These are phyloP conservation scores for Plasmodium gonderi DNA, from an alignment of 169 alveolate species.

Conservation along the genomic window DNA sequence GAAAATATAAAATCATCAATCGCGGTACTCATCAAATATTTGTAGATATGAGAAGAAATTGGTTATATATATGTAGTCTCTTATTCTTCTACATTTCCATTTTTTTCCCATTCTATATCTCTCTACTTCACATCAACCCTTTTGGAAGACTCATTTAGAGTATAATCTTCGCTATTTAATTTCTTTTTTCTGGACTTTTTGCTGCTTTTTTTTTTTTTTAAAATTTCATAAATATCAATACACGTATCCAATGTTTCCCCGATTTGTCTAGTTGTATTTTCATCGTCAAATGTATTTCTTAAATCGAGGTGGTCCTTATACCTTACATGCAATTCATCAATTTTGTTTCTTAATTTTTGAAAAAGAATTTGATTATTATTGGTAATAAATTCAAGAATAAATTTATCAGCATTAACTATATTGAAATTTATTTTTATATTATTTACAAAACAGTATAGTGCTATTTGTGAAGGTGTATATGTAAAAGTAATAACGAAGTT, in stretches of 20 bases:
- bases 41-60: neutral
- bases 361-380: constrained; percentile 68
- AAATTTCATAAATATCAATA: constrained; percentile 22
- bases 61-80: neutral
- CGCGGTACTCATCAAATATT: neutral
- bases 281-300: constrained; percentile 67
- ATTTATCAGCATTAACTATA: constrained; percentile 54
- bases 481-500: constrained; percentile 30
- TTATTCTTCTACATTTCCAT: neutral
- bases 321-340: constrained; percentile 28
- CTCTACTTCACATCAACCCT: constrained; percentile 21
- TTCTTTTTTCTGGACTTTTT: constrained; percentile 16
- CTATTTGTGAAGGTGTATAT: constrained; percentile 64
- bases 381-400: constrained; percentile 53
- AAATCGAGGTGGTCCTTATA: constrained; percentile 51
- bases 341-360: constrained; percentile 62
- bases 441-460: constrained; percentile 54
- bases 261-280: constrained; percentile 58
- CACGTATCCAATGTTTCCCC: constrained; percentile 69
- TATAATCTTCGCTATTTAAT: constrained; percentile 8
- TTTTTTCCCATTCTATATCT: neutral
- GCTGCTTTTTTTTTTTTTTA: constrained; percentile 17
- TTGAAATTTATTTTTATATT: constrained; percentile 58
- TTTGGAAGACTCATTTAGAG: constrained; percentile 16
- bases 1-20: neutral